Conservation (phyloP, 495 filamentous ascomycete genomes). For the Venustampulla echinocandica region DNA sequence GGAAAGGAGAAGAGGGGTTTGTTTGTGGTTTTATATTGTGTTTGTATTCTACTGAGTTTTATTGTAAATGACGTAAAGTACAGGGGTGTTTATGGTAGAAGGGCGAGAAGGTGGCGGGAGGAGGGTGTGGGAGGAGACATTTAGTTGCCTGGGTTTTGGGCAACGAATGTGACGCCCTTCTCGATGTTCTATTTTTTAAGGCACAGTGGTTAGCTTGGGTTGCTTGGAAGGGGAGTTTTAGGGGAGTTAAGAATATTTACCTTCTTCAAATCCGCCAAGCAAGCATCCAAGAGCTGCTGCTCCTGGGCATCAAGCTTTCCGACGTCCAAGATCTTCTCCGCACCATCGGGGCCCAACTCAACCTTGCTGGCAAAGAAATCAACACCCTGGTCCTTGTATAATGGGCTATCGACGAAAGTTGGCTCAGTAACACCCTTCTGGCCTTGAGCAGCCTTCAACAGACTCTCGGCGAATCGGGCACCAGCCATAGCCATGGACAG, state of each 20-base stretch:
- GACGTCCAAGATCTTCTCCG: conserved; percentile 81
- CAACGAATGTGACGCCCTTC: conserved; percentile 46
- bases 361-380: conserved; percentile 93
- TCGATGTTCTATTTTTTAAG: conserved; percentile 40
- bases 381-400: conserved; percentile 94
- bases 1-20: too few relatives aligned
- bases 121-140: conserved; percentile 1
- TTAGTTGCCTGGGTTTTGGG: conserved; percentile 48
- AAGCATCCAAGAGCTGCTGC: conserved; percentile 79
- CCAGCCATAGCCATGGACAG: conserved; percentile 99
- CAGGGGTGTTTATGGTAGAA: too few relatives aligned
- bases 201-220: too few relatives aligned
- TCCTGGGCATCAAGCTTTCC: conserved; percentile 76
- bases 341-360: conserved; percentile 92
- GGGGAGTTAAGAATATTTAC: conserved; percentile 12
- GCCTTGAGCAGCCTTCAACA: conserved; percentile 87
- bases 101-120: too few relatives aligned
- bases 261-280: conserved; percentile 80
- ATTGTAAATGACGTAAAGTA: too few relatives aligned
- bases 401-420: conserved; percentile 90
- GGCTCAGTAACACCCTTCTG: conserved; percentile 94
- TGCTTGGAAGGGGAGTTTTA: background rate
- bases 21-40: too few relatives aligned
- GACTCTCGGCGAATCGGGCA: conserved; percentile 90
- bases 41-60: too few relatives aligned